Percentiles rank a stretch among this genome's conserved stretches.
These are phyloP conservation scores for Coffea eugenioides DNA, from an alignment of 257 asterid genomes.

Conservation along the genomic window DNA sequence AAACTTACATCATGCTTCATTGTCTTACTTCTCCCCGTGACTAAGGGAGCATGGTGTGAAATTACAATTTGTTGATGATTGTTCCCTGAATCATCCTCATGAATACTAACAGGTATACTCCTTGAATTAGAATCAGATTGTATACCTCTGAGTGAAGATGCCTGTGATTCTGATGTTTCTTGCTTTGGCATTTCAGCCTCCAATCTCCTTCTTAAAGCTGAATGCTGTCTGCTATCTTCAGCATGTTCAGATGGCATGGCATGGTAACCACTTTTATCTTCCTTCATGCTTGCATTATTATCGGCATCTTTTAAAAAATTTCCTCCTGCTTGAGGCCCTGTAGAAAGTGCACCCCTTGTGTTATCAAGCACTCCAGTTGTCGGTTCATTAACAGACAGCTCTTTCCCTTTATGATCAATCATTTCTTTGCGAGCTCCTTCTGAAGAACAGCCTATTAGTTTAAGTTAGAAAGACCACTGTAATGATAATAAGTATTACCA, in stretches of 20 bases:
- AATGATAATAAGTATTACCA: constrained; percentile 24
- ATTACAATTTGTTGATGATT: constrained; percentile 33
- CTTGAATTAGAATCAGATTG: constrained; percentile 43
- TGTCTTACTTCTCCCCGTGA: constrained; percentile 42
- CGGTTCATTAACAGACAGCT: constrained; percentile 56
- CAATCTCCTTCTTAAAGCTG: constrained; percentile 38
- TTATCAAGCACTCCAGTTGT: constrained; percentile 52
- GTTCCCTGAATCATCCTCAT: constrained; percentile 51
- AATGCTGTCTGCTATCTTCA: constrained; percentile 51
- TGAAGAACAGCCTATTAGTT: constrained; percentile 37
- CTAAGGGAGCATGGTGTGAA: constrained; percentile 41
- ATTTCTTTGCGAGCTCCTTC: constrained; percentile 74
- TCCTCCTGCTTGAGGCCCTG: constrained; percentile 31
- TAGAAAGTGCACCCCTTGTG: constrained; percentile 34
- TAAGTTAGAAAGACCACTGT: constrained; percentile 11
- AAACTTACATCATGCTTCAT: constrained; percentile 46
- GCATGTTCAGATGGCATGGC: constrained; percentile 46
- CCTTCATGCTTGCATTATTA: constrained; percentile 46
- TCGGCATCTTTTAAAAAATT: constrained; percentile 53
- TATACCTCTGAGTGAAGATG: constrained; percentile 48
- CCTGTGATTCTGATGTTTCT: constrained; percentile 56
- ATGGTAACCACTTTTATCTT: constrained; percentile 47
- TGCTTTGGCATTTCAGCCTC: constrained; percentile 47
- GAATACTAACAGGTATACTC: constrained; percentile 37
- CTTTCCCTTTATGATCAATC: constrained; percentile 75